Evolutionary conservation across 2,329 filamentous ascomycete genomes (phyloP).

Genomic region (Trichoderma atroviride): DNA sequence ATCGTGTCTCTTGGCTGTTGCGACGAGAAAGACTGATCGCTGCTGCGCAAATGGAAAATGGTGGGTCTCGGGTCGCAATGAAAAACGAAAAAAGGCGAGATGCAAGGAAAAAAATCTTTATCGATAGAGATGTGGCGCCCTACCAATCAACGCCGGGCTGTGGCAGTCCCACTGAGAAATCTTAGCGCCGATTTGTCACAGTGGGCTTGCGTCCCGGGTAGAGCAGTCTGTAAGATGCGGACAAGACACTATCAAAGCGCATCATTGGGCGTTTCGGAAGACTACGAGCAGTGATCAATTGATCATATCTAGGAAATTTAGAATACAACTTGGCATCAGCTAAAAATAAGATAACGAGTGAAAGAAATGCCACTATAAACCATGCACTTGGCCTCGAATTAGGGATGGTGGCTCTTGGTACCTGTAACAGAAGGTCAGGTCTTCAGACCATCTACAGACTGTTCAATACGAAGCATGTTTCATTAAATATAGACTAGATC

Average conservation of each 20-base stretch:
- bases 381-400: background rate
- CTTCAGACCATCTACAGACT: background rate
- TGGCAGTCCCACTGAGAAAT: background rate
- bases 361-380: background rate
- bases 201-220: background rate
- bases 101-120: constrained; percentile 13
- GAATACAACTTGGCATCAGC: too few relatives aligned
- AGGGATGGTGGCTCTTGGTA: background rate
- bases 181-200: background rate
- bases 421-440: background rate
- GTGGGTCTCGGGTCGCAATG: constrained; percentile 13
- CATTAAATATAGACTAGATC: background rate
- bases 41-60: constrained; percentile 6
- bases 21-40: constrained; percentile 8
- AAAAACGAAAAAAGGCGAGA: constrained; percentile 3
- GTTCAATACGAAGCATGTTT: background rate
- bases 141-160: background rate
- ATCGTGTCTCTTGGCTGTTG: constrained; percentile 2
- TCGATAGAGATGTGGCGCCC: background rate
- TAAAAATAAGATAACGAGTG: background rate
- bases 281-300: background rate
- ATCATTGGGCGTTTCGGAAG: background rate
- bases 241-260: background rate
- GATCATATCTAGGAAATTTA: background rate
- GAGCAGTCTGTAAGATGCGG: background rate